A percentile compares a stretch with the other conserved stretches of the same genome.
phyloP scores from a whole-genome alignment of 148 eudicot species.

The Rhododendron henanense region DNA sequence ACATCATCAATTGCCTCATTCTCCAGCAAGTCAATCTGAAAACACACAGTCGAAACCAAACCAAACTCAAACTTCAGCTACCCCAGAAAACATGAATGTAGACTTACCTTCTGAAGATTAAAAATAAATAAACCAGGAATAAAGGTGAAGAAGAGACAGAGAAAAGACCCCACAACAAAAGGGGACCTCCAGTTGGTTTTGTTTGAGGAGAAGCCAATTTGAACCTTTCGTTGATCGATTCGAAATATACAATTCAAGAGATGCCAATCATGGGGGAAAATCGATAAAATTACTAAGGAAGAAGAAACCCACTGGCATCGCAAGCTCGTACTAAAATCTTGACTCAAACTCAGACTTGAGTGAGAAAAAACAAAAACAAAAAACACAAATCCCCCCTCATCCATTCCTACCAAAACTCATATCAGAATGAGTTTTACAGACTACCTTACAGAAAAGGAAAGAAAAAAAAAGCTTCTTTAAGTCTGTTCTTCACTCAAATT shows the following conservation, averaged over 20 bases:
- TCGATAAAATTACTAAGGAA: not conserved
- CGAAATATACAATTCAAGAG: not conserved
- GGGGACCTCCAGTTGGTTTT: not conserved
- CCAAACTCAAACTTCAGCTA: constrained; percentile 4
- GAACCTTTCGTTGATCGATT: not conserved
- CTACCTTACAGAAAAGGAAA: not conserved
- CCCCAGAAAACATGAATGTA: not conserved
- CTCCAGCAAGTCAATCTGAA: constrained; percentile 91
- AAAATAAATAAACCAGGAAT: not conserved
- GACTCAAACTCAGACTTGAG: not conserved
- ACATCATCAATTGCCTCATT: constrained; percentile 80
- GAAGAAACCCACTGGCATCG: not conserved
- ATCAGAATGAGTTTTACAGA: not conserved
- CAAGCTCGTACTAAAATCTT: not conserved
- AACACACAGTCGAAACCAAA: constrained; percentile 19
- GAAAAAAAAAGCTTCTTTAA: not conserved
- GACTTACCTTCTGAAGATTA: not conserved
- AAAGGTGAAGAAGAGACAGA: not conserved
- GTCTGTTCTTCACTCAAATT: not conserved
- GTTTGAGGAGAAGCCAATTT: not conserved
- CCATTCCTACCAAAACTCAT: not conserved
- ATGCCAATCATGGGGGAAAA: not conserved
- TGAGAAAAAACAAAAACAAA: not conserved
- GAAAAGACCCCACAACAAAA: not conserved
- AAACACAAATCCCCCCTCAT: not conserved